Evolutionary conservation across 2,329 filamentous ascomycete genomes (phyloP), one percentile per base, ranked within the genome.

Genomic region (Fusarium guadeloupense): DNA sequence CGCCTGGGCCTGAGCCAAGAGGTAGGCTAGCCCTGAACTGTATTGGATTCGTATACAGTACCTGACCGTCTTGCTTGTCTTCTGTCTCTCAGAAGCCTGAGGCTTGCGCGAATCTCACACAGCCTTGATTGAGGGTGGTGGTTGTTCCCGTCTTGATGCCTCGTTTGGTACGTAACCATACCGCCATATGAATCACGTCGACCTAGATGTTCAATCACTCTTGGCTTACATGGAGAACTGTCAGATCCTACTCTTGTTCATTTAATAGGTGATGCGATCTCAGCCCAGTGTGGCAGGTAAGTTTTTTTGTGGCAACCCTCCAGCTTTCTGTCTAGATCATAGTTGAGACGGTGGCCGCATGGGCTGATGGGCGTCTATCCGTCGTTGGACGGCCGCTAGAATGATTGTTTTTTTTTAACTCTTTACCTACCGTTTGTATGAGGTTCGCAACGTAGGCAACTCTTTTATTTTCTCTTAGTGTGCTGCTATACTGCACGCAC

Each of bases 1-100:
- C 59, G 62, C 57, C 60, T 68, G 59, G 59, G 59, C 63, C 61
- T 61, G 60, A 49, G 44, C 35, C 57, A 62, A 52, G 64, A 66
- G 53, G 23, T 40, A 55, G 55, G 37, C 60, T 63, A 63, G 38
- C 49, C 60, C 59, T 56, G 17, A 48, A 47, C 37, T 43, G 54
- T 52, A 47, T 21, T 59, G 43, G 35, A 42, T 28, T 31, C 33
- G 21, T 47, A 48, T 49, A 35, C 28, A 61, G 19, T 52, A 59
- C 53, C 47, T 59, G 47, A 31, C 45, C 35, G 38, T n/a, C n/a
- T n/a, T n/a, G n/a, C n/a, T n/a, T n/a, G n/a, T n/a, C n/a, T n/a
- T 39, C 39, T 25, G 44, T 57, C 38, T 21, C 33, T 9, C 25
- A 39, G 20, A 45, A 45, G 41, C 40, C 43, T 41, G 59, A 42